Evolutionary conservation across 306 rosid genomes (phyloP).

Genomic region (Coriaria nepalensis): DNA sequence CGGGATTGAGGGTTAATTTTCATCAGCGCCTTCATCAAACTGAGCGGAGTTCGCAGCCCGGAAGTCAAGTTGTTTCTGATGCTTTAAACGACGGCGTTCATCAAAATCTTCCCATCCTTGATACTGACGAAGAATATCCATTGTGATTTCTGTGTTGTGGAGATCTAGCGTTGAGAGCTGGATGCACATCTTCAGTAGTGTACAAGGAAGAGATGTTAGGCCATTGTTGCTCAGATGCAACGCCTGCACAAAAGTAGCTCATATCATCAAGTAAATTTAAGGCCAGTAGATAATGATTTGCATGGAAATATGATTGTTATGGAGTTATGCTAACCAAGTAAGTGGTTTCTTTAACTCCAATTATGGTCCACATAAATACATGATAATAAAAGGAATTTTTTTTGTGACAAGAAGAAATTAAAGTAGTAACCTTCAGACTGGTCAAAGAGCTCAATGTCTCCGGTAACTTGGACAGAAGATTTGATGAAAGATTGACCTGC

Average conservation of each 20-base stretch:
- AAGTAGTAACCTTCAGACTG: slow-evolving; percentile 50
- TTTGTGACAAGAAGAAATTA: no score
- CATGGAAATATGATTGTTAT: no score
- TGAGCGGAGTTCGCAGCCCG: slow-evolving; percentile 51
- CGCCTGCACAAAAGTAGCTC: slow-evolving; percentile 32
- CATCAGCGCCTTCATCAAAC: slow-evolving; percentile 95
- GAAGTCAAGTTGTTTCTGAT: slow-evolving; percentile 81
- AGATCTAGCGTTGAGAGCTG: slow-evolving; percentile 69
- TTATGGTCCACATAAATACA: no score
- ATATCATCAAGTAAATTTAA: background rate
- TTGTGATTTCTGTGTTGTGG: slow-evolving; percentile 79
- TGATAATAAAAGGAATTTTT: no score
- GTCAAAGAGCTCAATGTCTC: slow-evolving; percentile 50
- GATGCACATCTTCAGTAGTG: slow-evolving; percentile 57
- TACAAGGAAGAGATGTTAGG: slow-evolving; percentile 66
- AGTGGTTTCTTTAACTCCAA: no score
- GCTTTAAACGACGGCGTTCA: slow-evolving; percentile 58
- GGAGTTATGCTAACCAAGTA: no score
- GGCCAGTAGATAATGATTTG: no score
- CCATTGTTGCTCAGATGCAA: slow-evolving; percentile 62
- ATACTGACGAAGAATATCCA: slow-evolving; percentile 76
- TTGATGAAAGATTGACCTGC: slow-evolving; percentile 77
- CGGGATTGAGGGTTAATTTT: slow-evolving; percentile 24
- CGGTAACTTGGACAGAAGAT: slow-evolving; percentile 64
- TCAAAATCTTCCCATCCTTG: slow-evolving; percentile 92